Evolutionary conservation across 2,329 filamentous ascomycete genomes (phyloP).

Genomic region (Hysterium pulicare): DNA sequence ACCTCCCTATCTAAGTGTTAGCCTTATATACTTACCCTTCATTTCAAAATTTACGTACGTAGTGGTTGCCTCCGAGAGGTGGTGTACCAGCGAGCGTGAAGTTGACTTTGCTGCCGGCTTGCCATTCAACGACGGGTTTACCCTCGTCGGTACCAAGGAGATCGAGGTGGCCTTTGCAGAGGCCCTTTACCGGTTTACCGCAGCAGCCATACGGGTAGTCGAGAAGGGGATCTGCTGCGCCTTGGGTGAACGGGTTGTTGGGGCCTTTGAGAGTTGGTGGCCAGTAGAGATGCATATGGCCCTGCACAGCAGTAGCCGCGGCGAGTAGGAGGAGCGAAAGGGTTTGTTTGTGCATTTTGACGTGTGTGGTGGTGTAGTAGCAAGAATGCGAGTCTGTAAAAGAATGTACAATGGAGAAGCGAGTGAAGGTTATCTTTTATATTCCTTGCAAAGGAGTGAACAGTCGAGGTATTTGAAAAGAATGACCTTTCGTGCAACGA

Average conservation of each 20-base stretch:
- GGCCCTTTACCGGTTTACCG: conserved; percentile 32
- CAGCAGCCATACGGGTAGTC: conserved; percentile 48
- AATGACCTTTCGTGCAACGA: no score
- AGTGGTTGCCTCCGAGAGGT: conserved; percentile 5
- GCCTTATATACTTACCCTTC: no score
- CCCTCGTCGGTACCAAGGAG: conserved; percentile 44
- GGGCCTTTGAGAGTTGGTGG: conserved; percentile 43
- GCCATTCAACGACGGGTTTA: conserved; percentile 42
- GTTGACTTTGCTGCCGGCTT: conserved; percentile 40
- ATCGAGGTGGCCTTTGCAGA: conserved; percentile 44
- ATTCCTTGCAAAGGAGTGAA: no score
- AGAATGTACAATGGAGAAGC: no score
- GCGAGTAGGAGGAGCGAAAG: conserved; percentile 26
- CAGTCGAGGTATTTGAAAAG: not conserved
- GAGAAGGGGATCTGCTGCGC: conserved; percentile 34
- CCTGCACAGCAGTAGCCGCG: conserved; percentile 19
- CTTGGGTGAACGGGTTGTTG: conserved; percentile 43
- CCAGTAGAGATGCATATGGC: conserved; percentile 44
- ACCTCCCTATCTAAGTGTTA: conserved; percentile 40
- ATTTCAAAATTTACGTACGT: no score
- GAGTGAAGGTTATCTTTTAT: no score
- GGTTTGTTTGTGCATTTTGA: conserved; percentile 25
- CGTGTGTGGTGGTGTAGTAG: not conserved
- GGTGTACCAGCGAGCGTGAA: conserved; percentile 38
- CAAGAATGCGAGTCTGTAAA: not conserved